phyloP scores from a whole-genome alignment of 441 rosid genomes.

The Pelargonium fulgidum region DNA sequence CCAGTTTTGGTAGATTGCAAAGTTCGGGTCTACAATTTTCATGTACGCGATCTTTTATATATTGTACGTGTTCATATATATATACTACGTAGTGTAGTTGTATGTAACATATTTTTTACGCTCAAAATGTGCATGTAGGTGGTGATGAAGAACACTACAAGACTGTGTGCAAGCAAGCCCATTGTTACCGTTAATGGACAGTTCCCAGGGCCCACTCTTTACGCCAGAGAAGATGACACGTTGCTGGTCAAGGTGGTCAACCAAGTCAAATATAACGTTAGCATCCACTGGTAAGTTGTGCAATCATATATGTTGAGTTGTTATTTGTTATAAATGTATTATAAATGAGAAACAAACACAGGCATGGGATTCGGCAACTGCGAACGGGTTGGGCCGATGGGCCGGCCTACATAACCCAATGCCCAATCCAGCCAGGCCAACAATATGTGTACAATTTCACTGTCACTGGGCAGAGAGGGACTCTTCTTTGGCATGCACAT shows the following conservation, averaged over 20 bases:
- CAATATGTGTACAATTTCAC: constrained; percentile 46
- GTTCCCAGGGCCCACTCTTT: constrained; percentile 59
- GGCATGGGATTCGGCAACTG: constrained; percentile 53
- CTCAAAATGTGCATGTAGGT: constrained; percentile 22
- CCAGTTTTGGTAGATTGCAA: neutral
- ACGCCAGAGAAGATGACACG: constrained; percentile 54
- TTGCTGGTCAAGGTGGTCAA: constrained; percentile 57
- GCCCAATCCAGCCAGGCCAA: constrained; percentile 44
- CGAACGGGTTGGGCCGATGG: constrained; percentile 57
- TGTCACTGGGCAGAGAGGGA: constrained; percentile 60
- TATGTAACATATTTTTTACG: too few species aligned
- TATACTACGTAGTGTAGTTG: neutral
- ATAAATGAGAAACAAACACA: neutral
- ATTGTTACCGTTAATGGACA: constrained; percentile 52
- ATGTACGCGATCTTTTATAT: neutral
- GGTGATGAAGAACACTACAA: constrained; percentile 47
- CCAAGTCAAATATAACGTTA: constrained; percentile 49
- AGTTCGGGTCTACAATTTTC: neutral
- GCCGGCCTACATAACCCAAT: constrained; percentile 55
- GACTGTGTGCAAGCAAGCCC: constrained; percentile 49
- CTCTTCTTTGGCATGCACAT: constrained; percentile 55
- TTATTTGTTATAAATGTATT: too few species aligned
- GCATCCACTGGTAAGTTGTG: constrained; percentile 49
- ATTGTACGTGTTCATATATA: too few species aligned
- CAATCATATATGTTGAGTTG: neutral